A percentile compares a stretch with the other conserved stretches of the same genome.
These are phyloP conservation scores for Agaricus bisporus DNA, from an alignment of 768 basidiomycete genomes.

Conservation along the genomic window DNA sequence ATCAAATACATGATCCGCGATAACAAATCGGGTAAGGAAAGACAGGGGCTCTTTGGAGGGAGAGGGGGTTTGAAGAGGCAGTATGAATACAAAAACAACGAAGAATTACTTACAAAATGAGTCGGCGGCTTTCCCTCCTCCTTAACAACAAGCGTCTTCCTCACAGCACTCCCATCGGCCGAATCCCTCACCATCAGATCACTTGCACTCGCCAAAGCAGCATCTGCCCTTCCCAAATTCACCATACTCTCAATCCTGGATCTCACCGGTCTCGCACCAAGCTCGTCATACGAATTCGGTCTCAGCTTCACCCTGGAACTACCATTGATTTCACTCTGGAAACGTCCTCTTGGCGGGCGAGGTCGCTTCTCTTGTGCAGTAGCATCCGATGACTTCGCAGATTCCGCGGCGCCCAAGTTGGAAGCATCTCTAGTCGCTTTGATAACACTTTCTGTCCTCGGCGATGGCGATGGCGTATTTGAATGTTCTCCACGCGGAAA, in stretches of 20 bases:
- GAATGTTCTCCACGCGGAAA: constrained; percentile 58
- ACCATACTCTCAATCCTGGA: constrained; percentile 73
- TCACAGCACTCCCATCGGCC: constrained; percentile 55
- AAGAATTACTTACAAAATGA: constrained; percentile 63
- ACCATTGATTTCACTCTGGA: constrained; percentile 71
- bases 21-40: too few relatives aligned
- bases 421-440: constrained; percentile 2
- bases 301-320: constrained; percentile 47
- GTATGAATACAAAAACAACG: background rate
- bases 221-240: constrained; percentile 44
- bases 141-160: constrained; percentile 67
- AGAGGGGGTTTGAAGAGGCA: background rate
- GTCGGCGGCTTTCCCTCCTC: constrained; percentile 79
- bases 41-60: constrained; percentile 4
- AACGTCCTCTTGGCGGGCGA: constrained; percentile 51
- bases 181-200: constrained; percentile 59
- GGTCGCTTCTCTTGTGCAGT: constrained; percentile 27
- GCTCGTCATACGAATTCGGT: constrained; percentile 66
- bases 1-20: background rate
- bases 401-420: constrained; percentile 27
- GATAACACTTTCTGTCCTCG: background rate
- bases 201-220: constrained; percentile 53
- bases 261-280: constrained; percentile 45
- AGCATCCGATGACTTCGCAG: constrained; percentile 33
- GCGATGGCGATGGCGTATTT: constrained; percentile 12